These are phyloP conservation scores for Niveomyces coronatus DNA, from an alignment of 2,329 filamentous ascomycete genomes.

Conservation along the genomic window DNA sequence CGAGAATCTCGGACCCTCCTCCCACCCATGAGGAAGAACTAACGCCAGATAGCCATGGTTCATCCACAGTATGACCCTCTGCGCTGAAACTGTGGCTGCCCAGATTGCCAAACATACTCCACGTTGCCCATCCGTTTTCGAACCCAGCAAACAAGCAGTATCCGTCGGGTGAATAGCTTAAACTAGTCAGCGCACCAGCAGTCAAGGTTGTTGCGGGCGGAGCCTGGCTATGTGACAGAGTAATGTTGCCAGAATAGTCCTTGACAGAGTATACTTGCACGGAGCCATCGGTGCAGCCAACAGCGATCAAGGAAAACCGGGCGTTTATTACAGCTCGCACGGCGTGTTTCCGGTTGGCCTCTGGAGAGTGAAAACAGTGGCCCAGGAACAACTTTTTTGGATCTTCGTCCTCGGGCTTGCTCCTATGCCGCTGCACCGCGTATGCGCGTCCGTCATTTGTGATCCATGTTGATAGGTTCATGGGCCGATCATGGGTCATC, in stretches of 20 bases:
- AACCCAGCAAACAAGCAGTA: constrained; percentile 94
- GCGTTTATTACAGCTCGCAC: constrained; percentile 80
- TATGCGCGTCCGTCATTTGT: constrained; percentile 81
- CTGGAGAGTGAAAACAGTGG: constrained; percentile 77
- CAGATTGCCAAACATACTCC: constrained; percentile 94
- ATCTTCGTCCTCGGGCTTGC: constrained; percentile 34
- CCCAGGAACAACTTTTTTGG: constrained; percentile 70
- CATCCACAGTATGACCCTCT: constrained; percentile 51
- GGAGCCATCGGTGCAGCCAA: constrained; percentile 69
- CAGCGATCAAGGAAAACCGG: constrained; percentile 82
- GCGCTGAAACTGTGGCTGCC: constrained; percentile 74
- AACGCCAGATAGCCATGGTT: constrained; percentile 77
- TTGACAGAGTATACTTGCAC: constrained; percentile 85
- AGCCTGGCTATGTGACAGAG: constrained; percentile 68
- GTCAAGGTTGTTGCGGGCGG: constrained; percentile 56
- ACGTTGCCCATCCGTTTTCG: constrained; percentile 85
- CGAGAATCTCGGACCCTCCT: constrained; percentile 73
- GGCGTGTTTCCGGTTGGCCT: constrained; percentile 48
- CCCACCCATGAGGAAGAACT: constrained; percentile 76
- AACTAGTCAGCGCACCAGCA: constrained; percentile 61
- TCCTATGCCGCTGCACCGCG: constrained; percentile 67
- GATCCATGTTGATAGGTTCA: constrained; percentile 92
- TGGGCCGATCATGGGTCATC: constrained; percentile 90
- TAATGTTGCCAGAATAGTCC: constrained; percentile 90
- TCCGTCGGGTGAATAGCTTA: constrained; percentile 87